Evolutionary conservation across 2,329 filamentous ascomycete species (phyloP), one percentile per base, ranked within the genome.

Genomic region (Gaeumannomyces sp.): DNA sequence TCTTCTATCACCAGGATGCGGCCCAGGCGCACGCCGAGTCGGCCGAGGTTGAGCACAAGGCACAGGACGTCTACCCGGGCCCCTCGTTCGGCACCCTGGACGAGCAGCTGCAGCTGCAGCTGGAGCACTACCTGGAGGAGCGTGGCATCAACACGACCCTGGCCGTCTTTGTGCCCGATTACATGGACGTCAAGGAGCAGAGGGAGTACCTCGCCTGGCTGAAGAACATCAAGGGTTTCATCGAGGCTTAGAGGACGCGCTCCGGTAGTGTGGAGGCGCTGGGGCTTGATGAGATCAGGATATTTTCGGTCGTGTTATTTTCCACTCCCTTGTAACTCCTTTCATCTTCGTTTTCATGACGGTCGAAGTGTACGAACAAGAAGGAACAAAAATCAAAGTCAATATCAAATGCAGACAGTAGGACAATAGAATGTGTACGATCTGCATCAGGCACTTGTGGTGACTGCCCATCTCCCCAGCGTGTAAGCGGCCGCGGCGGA

Each of bases 171-270:
- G 89, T 96, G 59, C 92, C 93, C 53, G 93, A 98, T 77, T 99
- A 97, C 81, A 93, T 98, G 74, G 93, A 98, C 76, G 87, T 91
- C 79, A 99, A 99, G 89, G 95, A 99, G 86, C 94, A 98, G 86
- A 90, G 88, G 80, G 95, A 99, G 84, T 99, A 99, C 78, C 81
- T 96, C 67, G 81, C 85, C 70, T 99, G 96, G 95, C 81, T 99
- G 77, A 85, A 88, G 77, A 91, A 90, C 75, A 85, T 97, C 78
- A 95, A 94, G 87, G 81, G 79, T 68, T 97, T 98, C 74, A 82
- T 97, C 70, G 89, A 91, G 75, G 88, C 87, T 67, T 92, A 81
- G 76, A 65, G 14, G 10, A 53, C 25, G 22, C 22, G 45, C 22
- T 25, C 45, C n/a, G 8, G 19, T 58, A 59, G 14, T 14, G 13